Evolutionary conservation across 805 yeast genomes (phyloP), one percentile per base, ranked within the genome.

Genomic region (Wickerhamiella siamensis): DNA sequence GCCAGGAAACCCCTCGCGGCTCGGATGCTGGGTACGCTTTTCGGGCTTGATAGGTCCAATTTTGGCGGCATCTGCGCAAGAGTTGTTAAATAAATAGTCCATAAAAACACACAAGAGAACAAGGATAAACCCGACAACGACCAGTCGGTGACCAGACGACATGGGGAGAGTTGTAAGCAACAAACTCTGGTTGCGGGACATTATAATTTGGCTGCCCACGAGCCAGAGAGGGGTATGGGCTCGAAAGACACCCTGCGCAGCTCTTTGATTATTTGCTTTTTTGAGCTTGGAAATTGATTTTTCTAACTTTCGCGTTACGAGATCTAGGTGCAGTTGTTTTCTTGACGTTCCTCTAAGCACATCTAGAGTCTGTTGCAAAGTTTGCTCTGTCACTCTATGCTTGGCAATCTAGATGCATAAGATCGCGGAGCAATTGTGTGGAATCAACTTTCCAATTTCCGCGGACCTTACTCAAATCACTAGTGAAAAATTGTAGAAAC

Each of bases 1-100:
- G 4, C 36, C 42, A 2, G 38, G 41, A 31, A 17, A 36, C 14
- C 43, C 52, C 15, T 44, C 50, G 18, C 48, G 42, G 6, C 50
- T 48, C 5, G 48, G 36, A 31, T 50, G 51, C 18, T n/a, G 15
- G 26, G 36, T 24, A 19, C 33, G 40, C 16, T 33, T 43, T 22
- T 38, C 36, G 26, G 17, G 29, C 39, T 41, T 27, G 12, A 51
- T 41, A 2, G 52, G 49, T 3, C 36, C 43, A 3, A 42, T 19
- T 2, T 15, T 15, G 24, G 21, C 38, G 20, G 16, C 16, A 14
- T 31, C 18, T n/a, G 33, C 15, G n/a, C 21, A 36, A 12, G 38
- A 36, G 22, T 36, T 18, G 27, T 34, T 34, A 14, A 36, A 24
- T 6, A 3, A 36, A 18, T 36, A 17, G 31, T 36, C 38, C 18